Evolutionary conservation across 1,284 basidiomycete species (phyloP).

Genomic region (Ganoderma leucocontextum): DNA sequence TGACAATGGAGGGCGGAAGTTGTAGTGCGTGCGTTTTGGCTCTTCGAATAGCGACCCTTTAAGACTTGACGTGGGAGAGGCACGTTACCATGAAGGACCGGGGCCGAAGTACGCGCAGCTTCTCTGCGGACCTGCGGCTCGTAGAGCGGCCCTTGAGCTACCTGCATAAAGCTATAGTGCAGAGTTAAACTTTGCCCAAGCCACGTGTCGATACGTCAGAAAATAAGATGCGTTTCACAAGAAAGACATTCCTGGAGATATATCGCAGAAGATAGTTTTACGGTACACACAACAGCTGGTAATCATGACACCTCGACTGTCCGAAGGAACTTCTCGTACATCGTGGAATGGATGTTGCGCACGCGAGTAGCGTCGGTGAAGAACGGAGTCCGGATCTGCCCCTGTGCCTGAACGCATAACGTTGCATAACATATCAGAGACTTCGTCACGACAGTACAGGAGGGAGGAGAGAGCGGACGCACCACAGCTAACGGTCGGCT

Average conservation of each 20-base stretch:
- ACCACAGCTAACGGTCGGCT: slow-evolving; percentile 69
- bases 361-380: slow-evolving; percentile 59
- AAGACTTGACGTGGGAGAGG: neutral
- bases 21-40: neutral
- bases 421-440: neutral
- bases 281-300: slow-evolving; percentile 20
- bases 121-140: neutral
- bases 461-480: slow-evolving; percentile 40
- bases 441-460: neutral
- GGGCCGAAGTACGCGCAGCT: neutral
- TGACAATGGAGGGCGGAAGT: neutral
- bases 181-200: neutral
- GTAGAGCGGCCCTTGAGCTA: neutral
- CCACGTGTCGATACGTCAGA: neutral
- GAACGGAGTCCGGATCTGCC: slow-evolving; percentile 50
- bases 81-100: neutral
- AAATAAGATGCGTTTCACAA: neutral
- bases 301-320: slow-evolving; percentile 45
- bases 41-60: neutral
- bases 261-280: slow-evolving; percentile 12
- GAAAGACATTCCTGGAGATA: neutral
- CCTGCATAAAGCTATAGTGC: neutral
- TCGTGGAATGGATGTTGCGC: slow-evolving; percentile 60
- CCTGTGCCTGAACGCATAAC: slow-evolving; percentile 41
- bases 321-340: slow-evolving; percentile 55